Conservation (phyloP, 306 rosid species). For the Prunus mume region DNA sequence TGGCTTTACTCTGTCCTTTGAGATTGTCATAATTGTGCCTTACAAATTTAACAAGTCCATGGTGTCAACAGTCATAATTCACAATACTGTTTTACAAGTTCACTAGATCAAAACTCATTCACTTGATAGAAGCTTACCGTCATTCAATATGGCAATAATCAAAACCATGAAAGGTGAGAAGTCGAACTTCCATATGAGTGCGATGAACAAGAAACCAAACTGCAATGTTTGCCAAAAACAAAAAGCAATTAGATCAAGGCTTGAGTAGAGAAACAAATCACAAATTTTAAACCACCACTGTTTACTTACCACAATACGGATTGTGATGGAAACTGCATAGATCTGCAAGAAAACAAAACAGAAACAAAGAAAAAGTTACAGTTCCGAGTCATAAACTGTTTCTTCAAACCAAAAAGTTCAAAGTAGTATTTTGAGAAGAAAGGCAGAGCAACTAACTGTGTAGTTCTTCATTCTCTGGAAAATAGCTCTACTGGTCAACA, state of each 20-base stretch:
- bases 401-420: constrained; percentile 6
- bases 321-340: constrained; percentile 97
- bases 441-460: constrained; percentile 54
- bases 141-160: constrained; percentile 93
- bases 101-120: neutral
- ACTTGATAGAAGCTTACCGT: constrained; percentile 49
- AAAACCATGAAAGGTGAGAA: constrained; percentile 99
- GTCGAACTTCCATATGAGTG: constrained; percentile 92
- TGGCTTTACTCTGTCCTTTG: constrained; percentile 96
- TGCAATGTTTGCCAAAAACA: constrained; percentile 36
- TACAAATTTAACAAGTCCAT: constrained; percentile 9
- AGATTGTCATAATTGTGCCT: constrained; percentile 99
- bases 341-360: constrained; percentile 50
- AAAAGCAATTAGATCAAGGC: constrained; percentile 12
- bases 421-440: neutral
- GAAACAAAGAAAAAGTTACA: constrained; percentile 4
- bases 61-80: constrained; percentile 24
- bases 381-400: neutral
- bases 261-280: neutral
- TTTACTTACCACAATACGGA: constrained; percentile 93
- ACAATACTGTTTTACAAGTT: neutral
- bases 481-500: constrained; percentile 90
- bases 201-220: constrained; percentile 97
- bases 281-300: neutral
- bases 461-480: constrained; percentile 99